Percentiles rank a stretch among this genome's conserved stretches.
Conservation (phyloP, 345 rosid species). For the Gossypium sturtianum region DNA sequence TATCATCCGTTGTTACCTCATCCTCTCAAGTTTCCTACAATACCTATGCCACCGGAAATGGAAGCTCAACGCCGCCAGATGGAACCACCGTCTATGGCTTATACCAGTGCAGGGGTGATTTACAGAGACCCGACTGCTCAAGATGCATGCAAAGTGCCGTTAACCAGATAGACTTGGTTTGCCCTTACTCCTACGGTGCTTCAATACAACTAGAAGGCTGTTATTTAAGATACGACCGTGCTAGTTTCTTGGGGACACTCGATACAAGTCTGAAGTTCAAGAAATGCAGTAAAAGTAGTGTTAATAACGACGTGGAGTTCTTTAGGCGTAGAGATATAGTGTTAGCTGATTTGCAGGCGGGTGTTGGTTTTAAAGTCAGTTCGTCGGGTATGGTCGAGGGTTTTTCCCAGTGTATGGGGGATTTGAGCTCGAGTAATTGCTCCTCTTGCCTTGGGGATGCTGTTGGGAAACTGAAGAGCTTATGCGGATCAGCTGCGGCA, state of each 20-base stretch:
- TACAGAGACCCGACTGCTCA: constrained; percentile 46
- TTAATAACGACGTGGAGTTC: constrained; percentile 51
- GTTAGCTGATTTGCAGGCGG: constrained; percentile 56
- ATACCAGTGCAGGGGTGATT: constrained; percentile 82
- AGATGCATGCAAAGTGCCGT: constrained; percentile 50
- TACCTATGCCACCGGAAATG: constrained; percentile 52
- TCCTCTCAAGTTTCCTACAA: constrained; percentile 49
- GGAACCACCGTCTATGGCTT: constrained; percentile 46
- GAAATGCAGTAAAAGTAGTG: constrained; percentile 65
- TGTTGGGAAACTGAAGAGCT: constrained; percentile 52
- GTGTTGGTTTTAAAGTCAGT: constrained; percentile 60
- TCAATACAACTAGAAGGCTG: constrained; percentile 75
- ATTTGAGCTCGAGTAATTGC: constrained; percentile 55
- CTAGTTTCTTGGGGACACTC: constrained; percentile 56
- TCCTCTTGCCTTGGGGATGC: constrained; percentile 55
- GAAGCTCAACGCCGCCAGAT: constrained; percentile 31
- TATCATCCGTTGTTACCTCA: constrained; percentile 58
- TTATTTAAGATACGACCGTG: constrained; percentile 47
- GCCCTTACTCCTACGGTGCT: constrained; percentile 64
- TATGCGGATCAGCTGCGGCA: constrained; percentile 77
- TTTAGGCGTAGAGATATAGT: constrained; percentile 71
- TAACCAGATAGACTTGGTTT: constrained; percentile 56
- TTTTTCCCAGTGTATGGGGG: constrained; percentile 82
- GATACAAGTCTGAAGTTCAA: constrained; percentile 59
- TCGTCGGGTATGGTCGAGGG: constrained; percentile 77